A percentile compares a stretch with the other conserved stretches of the same genome.
These are phyloP conservation scores for Carex littledalei DNA, from an alignment of 176 grass and related monocot genomes.

Conservation along the genomic window DNA sequence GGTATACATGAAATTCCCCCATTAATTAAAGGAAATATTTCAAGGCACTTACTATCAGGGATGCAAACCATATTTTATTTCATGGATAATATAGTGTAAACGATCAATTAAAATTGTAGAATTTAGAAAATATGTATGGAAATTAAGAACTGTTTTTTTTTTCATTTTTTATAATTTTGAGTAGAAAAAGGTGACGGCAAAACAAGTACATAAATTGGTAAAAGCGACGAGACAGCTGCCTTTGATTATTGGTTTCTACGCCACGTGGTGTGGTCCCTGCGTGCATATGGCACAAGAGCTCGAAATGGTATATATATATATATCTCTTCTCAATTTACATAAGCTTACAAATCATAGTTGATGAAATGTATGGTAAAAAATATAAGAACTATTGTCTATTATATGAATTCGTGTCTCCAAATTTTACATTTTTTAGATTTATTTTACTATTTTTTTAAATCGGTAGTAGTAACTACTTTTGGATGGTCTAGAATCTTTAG, in stretches of 20 bases:
- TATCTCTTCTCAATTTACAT: background rate
- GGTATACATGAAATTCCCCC: no score
- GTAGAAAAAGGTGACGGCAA: slow-evolving; percentile 6
- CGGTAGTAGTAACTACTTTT: no score
- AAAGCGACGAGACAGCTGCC: background rate
- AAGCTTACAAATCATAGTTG: background rate
- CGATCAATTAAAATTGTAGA: background rate
- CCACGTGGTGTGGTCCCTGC: slow-evolving; percentile 42
- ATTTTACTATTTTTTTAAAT: no score
- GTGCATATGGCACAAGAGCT: slow-evolving; percentile 91
- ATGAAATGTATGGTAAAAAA: background rate
- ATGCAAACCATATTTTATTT: no score
- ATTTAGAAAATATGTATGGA: background rate
- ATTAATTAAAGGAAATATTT: no score
- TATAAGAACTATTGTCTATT: background rate
- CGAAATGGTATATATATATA: slow-evolving; percentile 39
- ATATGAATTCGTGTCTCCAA: no score
- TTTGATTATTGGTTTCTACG: slow-evolving; percentile 10
- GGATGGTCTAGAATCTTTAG: no score
- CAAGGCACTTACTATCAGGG: no score
- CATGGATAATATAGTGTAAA: background rate
- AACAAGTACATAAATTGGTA: background rate
- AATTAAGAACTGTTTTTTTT: background rate
- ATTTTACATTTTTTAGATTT: no score
- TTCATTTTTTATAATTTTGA: background rate